Evolutionary conservation across 805 yeast species (phyloP).

Genomic region (Candida odintsovae): DNA sequence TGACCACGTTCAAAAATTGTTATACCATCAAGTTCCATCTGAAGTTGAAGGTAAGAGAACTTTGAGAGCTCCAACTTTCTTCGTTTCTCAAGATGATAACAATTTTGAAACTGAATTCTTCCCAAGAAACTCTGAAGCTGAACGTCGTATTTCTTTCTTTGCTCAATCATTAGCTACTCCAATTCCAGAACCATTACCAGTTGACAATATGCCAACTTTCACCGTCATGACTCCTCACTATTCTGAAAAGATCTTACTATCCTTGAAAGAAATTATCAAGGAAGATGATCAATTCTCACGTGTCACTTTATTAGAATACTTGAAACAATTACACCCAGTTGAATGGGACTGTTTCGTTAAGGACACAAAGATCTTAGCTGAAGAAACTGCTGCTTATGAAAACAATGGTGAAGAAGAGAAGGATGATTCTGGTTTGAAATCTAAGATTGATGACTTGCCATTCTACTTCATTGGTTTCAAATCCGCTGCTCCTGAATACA

Average conservation of each 20-base stretch:
- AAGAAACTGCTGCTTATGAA: conserved; percentile 79
- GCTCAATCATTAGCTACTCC: conserved; percentile 99
- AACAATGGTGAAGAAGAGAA: conserved; percentile 39
- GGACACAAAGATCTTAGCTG: conserved; percentile 92
- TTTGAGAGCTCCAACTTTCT: conserved; percentile 97
- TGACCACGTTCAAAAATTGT: conserved; percentile 95
- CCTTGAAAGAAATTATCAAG: conserved; percentile 92
- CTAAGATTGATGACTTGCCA: conserved; percentile 86
- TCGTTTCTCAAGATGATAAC: conserved; percentile 93
- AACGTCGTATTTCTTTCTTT: conserved; percentile 98
- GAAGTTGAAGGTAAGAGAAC: conserved; percentile 98
- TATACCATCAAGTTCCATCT: conserved; percentile 97
- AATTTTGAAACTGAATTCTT: conserved; percentile 93
- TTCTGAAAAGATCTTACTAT: conserved; percentile 86
- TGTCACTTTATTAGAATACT: conserved; percentile 87
- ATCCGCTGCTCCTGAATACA: conserved; percentile 95
- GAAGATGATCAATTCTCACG: conserved; percentile 97
- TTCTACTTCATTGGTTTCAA: conserved; percentile 96
- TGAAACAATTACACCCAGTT: conserved; percentile 91
- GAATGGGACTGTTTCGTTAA: conserved; percentile 98
- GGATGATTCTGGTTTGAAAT: conserved; percentile 65
- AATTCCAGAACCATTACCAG: conserved; percentile 97
- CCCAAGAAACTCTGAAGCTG: conserved; percentile 97
- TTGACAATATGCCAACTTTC: conserved; percentile 99
- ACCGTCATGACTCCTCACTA: conserved; percentile 96